phyloP scores from a whole-genome alignment of 352 stramenopile genomes.

The Phytophthora fragariae region DNA sequence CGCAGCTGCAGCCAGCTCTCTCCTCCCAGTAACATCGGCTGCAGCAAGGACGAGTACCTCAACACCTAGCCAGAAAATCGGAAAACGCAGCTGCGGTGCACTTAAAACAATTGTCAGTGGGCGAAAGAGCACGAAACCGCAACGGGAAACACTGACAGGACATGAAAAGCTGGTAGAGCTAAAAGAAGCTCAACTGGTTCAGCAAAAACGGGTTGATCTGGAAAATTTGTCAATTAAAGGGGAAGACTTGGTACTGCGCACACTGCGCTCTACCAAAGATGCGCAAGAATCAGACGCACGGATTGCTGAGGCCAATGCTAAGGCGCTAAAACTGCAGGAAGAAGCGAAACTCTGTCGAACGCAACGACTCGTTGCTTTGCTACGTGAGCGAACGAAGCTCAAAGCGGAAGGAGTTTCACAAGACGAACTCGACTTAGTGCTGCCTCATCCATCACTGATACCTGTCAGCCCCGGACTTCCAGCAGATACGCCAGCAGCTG shows the following conservation, averaged over 20 bases:
- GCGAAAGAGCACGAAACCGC: too few relatives aligned
- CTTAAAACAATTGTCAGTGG: too few relatives aligned
- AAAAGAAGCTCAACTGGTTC: background rate
- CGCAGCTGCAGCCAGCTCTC: too few relatives aligned
- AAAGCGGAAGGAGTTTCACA: constrained; percentile 4
- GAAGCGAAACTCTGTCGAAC: constrained; percentile 1
- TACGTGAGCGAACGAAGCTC: constrained; percentile 11
- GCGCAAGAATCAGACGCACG: background rate
- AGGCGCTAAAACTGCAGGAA: constrained; percentile 7
- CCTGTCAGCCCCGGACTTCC: background rate
- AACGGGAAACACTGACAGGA: too few relatives aligned
- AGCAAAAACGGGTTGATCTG: background rate
- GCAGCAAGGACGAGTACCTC: too few relatives aligned
- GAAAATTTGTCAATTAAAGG: background rate
- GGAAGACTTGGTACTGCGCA: too few relatives aligned
- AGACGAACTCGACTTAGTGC: constrained; percentile 4
- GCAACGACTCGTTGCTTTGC: constrained; percentile 1
- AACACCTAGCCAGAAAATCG: too few relatives aligned
- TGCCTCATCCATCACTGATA: background rate
- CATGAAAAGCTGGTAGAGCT: background rate
- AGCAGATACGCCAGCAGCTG: constrained; percentile 14
- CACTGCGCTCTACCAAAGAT: background rate
- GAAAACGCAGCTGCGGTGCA: too few relatives aligned
- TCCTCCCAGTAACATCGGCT: too few relatives aligned
- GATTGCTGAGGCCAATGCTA: constrained; percentile 5